These are phyloP conservation scores for Copromyces sp. DNA, from an alignment of 495 filamentous ascomycete genomes.

Conservation along the genomic window DNA sequence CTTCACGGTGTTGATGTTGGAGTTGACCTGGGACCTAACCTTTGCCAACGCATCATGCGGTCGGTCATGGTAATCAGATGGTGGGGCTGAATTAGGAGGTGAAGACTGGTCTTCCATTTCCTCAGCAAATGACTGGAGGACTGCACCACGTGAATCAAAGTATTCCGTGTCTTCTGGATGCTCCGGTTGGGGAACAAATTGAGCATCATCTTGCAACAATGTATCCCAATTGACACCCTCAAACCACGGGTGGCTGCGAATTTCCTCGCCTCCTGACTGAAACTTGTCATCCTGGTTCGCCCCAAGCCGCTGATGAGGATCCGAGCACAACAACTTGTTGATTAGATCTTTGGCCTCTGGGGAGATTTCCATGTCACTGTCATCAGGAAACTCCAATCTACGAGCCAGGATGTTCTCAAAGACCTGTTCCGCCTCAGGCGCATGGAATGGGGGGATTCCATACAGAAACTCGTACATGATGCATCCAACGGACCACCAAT, in stretches of 20 bases:
- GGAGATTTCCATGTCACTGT: conserved; percentile 57
- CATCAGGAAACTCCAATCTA: conserved; percentile 78
- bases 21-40: conserved; percentile 76
- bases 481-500: conserved; percentile 98
- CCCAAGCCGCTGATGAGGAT: conserved; percentile 72
- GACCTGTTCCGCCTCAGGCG: conserved; percentile 78
- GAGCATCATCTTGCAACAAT: conserved; percentile 80
- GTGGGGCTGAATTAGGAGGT: conserved; percentile 54
- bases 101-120: conserved; percentile 86
- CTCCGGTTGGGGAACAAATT: conserved; percentile 87
- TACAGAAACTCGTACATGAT: conserved; percentile 96
- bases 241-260: conserved; percentile 85
- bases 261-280: conserved; percentile 76
- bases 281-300: conserved; percentile 73
- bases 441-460: conserved; percentile 89
- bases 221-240: conserved; percentile 79
- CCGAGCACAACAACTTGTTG: conserved; percentile 73
- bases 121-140: conserved; percentile 77
- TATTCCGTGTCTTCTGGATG: conserved; percentile 98
- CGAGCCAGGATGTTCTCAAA: conserved; percentile 92
- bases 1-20: conserved; percentile 72
- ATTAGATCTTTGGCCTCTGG: conserved; percentile 86
- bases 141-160: conserved; percentile 87
- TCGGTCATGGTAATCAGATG: conserved; percentile 65
- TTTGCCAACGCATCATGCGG: conserved; percentile 92